phyloP scores from a whole-genome alignment of 257 asterid species.

The Salvia splendens region DNA sequence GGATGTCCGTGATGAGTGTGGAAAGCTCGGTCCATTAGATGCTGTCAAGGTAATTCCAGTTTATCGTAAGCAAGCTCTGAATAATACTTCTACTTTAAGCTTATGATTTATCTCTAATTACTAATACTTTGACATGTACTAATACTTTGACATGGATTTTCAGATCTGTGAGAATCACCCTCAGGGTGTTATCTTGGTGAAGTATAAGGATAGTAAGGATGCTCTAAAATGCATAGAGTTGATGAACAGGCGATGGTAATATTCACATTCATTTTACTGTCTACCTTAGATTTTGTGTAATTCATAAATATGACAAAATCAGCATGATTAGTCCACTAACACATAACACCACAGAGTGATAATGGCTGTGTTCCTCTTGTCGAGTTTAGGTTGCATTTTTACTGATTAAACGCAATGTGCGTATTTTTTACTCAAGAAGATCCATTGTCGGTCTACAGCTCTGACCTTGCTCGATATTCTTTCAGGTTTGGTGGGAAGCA shows the following conservation, averaged over 20 bases:
- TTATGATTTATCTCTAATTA: background rate
- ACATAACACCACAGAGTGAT: background rate
- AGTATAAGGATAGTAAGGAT: slow-evolving; percentile 72
- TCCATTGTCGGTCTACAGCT: background rate
- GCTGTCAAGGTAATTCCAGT: slow-evolving; percentile 61
- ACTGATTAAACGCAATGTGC: background rate
- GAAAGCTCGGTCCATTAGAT: slow-evolving; percentile 87
- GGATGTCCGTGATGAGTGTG: slow-evolving; percentile 81
- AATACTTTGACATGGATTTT: slow-evolving; percentile 25
- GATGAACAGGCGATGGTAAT: slow-evolving; percentile 94
- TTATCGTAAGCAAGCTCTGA: background rate
- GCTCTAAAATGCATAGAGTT: slow-evolving; percentile 84
- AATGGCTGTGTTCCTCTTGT: background rate
- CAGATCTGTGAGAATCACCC: slow-evolving; percentile 94
- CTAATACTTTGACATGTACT: slow-evolving; percentile 27
- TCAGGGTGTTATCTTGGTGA: slow-evolving; percentile 85
- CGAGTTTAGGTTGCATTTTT: background rate
- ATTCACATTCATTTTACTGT: slow-evolving; percentile 21
- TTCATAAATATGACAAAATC: background rate
- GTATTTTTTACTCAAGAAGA: background rate
- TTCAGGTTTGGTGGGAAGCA: slow-evolving; percentile 84
- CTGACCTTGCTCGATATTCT: background rate
- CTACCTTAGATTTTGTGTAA: background rate
- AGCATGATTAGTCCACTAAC: background rate
- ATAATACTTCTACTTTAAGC: slow-evolving; percentile 13